Base-by-base conservation (phyloP, 495 filamentous ascomycete genomes). In the Aspergillus sclerotioniger region DNA sequence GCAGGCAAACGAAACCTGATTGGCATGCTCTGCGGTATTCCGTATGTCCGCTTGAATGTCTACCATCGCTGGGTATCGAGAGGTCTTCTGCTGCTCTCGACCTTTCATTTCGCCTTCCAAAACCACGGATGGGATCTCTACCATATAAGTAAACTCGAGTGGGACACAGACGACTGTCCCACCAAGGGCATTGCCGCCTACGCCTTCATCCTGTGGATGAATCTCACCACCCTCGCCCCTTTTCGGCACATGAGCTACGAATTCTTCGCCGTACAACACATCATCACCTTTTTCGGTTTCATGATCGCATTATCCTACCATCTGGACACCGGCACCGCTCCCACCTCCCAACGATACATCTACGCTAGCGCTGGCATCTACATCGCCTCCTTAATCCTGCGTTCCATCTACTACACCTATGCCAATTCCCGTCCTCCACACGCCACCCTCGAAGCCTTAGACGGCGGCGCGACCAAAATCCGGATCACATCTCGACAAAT, bases 251-350 rank as follows among this genome's bases (percentile, higher is more conserved):
- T 47, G 17, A 19, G 44, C 44, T 47, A 47, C 25, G 44, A 47
- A 17, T 13, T 47, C 17, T 47, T 47, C 44, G 44, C 25, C 7
- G 21, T 47, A 21, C 44, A 47, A 15, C 44, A 47, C 9, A 6
- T 47, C 17, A 47, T 47, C 44, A 47, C 44, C 44, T 47, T 47
- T 28, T 47, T 47, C 44, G 44, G 44, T 4, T 47, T 47, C 44
- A 47, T 47, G 17, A 47, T 47, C 44, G 13, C 44, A 1, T 7
- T 47, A 1, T 47, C 44, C 16, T 47, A 47, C 9, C 44, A 47
- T 47, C 44, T 47, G 44, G 17, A 47, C 17, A 7, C 16, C n/a
- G 44, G 44, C 6, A 15, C 44, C 13, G 44, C 17, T 7, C 44
- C 44, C 16, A 7, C 17, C 44, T 8, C 44, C 9, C 44, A 47